Evolutionary conservation across 768 basidiomycete species (phyloP).

Genomic region (Lentinula guzmanii): DNA sequence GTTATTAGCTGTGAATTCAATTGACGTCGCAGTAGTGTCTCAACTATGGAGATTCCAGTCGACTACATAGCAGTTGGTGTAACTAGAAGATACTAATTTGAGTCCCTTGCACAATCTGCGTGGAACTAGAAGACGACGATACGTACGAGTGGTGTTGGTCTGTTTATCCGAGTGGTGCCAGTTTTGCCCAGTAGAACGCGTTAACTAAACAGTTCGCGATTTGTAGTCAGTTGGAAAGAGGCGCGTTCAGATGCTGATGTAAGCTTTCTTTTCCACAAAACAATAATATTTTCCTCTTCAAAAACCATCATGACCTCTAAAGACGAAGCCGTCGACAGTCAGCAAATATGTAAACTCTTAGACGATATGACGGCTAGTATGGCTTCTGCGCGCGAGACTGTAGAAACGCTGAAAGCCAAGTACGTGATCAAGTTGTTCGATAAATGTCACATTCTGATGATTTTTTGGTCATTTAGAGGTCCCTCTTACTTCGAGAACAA

Average conservation of each 20-base stretch:
- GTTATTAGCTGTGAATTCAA: neutral
- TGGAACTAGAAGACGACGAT: too few species aligned
- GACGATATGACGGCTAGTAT: slow-evolving; percentile 5
- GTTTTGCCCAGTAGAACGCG: neutral
- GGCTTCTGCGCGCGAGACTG: slow-evolving; percentile 2
- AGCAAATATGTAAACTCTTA: slow-evolving; percentile 3
- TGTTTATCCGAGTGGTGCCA: too few species aligned
- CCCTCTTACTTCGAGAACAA: slow-evolving; percentile 37
- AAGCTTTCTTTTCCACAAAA: neutral
- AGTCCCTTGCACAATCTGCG: too few species aligned
- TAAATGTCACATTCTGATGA: neutral
- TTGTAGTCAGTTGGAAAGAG: neutral
- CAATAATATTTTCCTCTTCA: too few species aligned
- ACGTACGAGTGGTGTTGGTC: too few species aligned
- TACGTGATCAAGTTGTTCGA: neutral
- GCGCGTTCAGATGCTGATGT: neutral
- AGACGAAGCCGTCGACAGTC: neutral
- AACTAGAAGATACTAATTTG: too few species aligned
- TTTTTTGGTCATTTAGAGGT: neutral
- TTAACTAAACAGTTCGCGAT: neutral
- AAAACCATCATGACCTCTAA: neutral
- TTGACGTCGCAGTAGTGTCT: too few species aligned
- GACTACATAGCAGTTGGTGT: too few species aligned
- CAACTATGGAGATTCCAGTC: too few species aligned
- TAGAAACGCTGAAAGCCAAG: neutral